phyloP scores from a whole-genome alignment of 169 alveolate species.

The Plasmodium coatneyi region DNA sequence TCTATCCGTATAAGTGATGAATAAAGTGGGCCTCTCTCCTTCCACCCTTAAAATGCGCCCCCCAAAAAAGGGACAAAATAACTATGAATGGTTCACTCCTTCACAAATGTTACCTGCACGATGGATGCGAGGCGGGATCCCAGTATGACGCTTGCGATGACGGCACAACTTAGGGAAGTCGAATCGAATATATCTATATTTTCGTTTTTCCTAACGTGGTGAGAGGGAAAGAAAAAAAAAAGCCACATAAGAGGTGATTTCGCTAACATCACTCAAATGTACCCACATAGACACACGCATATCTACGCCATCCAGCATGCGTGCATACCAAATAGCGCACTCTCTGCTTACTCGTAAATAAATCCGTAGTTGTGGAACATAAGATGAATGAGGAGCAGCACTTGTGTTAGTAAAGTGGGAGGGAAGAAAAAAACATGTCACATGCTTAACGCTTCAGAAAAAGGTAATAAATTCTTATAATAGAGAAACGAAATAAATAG shows the following conservation, averaged over 20 bases:
- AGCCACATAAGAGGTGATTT: background rate
- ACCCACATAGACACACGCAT: background rate
- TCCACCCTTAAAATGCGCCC: background rate
- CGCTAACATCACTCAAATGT: background rate
- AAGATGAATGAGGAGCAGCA: conserved; percentile 51
- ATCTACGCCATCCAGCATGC: background rate
- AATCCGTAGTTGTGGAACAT: conserved; percentile 68
- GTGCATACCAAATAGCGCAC: background rate
- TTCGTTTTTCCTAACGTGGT: conserved; percentile 46
- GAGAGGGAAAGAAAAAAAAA: background rate
- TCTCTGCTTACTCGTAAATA: conserved; percentile 49
- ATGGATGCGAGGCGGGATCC: conserved; percentile 70
- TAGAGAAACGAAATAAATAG: background rate
- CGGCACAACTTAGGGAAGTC: conserved; percentile 70
- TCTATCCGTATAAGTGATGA: background rate
- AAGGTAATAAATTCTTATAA: background rate
- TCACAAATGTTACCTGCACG: conserved; percentile 9
- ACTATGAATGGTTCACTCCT: background rate
- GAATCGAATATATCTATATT: conserved; percentile 70
- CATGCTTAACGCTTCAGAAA: background rate
- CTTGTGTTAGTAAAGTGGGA: conserved; percentile 5
- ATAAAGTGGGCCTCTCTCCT: background rate
- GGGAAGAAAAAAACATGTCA: background rate
- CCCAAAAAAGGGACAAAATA: background rate
- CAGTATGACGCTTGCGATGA: conserved; percentile 70